Conservation (phyloP, 2,329 filamentous ascomycete genomes). For the Chrysosporium keratinophilum region DNA sequence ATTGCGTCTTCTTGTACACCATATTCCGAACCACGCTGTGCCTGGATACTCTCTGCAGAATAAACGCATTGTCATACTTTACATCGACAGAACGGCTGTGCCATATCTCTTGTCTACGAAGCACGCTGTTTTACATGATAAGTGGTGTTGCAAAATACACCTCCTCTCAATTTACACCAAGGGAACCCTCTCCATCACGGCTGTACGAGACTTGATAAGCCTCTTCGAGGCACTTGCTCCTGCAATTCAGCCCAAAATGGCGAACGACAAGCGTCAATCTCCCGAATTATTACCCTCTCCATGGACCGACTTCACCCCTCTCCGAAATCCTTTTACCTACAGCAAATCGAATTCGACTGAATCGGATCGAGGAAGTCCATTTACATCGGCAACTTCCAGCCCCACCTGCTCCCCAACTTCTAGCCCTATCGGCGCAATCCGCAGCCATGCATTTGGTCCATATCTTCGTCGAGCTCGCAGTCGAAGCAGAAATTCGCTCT, state of each 20-base stretch:
- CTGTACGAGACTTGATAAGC: constrained; percentile 18
- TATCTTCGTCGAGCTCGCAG: constrained; percentile 19
- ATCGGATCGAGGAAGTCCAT: constrained; percentile 21
- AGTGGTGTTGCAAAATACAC: not conserved
- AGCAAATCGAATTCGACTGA: constrained; percentile 19
- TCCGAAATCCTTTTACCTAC: constrained; percentile 26
- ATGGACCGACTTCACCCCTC: constrained; percentile 23
- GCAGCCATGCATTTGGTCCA: constrained; percentile 21
- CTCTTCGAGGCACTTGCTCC: constrained; percentile 19
- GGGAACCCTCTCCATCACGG: constrained; percentile 11
- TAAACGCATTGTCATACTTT: not conserved
- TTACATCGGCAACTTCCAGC: constrained; percentile 24
- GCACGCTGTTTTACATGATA: not conserved
- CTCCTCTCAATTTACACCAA: not conserved
- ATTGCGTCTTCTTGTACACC: constrained; percentile 2
- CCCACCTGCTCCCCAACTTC: constrained; percentile 26
- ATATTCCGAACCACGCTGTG: not conserved
- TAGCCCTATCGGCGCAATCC: constrained; percentile 20
- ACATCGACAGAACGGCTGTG: constrained; percentile 4
- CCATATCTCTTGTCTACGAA: constrained; percentile 3
- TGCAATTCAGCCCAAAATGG: constrained; percentile 12
- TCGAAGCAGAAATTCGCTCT: constrained; percentile 24
- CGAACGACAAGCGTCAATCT: constrained; percentile 1
- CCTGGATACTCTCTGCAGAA: constrained; percentile 6
- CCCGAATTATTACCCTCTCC: constrained; percentile 19